Percentiles rank a stretch among this genome's conserved stretches.
These are phyloP conservation scores for Daedaleopsis sinensis DNA, from an alignment of 768 basidiomycete genomes.

Conservation along the genomic window DNA sequence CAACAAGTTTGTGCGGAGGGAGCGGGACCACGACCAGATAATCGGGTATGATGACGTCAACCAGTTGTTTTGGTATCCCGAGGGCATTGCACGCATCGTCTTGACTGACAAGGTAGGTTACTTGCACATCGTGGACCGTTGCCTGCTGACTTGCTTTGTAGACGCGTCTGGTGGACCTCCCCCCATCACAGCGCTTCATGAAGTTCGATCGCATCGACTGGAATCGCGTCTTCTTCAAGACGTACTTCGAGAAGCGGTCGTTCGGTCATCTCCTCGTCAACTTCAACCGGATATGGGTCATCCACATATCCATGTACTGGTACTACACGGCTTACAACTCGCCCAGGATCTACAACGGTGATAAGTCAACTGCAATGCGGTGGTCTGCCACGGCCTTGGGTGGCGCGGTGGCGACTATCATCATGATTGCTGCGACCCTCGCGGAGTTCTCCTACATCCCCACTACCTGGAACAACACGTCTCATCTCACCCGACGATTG, in stretches of 20 bases:
- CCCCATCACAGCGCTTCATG: constrained; percentile 93
- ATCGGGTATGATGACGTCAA: constrained; percentile 99
- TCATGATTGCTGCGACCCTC: constrained; percentile 94
- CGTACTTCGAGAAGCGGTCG: constrained; percentile 96
- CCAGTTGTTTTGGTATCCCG: constrained; percentile 99
- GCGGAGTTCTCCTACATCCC: constrained; percentile 98
- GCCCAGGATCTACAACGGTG: constrained; percentile 74
- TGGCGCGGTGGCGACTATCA: constrained; percentile 92
- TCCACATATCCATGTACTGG: constrained; percentile 93
- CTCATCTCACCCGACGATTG: constrained; percentile 90
- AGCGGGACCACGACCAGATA: constrained; percentile 90
- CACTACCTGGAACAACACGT: constrained; percentile 98
- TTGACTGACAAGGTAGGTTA: constrained; percentile 78
- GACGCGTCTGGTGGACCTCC: constrained; percentile 89
- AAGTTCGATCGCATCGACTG: constrained; percentile 97
- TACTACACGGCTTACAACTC: constrained; percentile 97
- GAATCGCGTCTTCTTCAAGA: constrained; percentile 98
- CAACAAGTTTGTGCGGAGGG: constrained; percentile 91
- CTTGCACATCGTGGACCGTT: background rate
- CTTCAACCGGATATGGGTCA: constrained; percentile 99
- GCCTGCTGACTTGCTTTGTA: constrained; percentile 30
- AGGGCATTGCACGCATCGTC: constrained; percentile 92
- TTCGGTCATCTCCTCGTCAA: constrained; percentile 97
- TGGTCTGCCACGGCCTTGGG: constrained; percentile 96
- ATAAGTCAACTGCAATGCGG: constrained; percentile 74